Evolutionary conservation across 2,329 filamentous ascomycete genomes (phyloP), one percentile per base, ranked within the genome.

Genomic region (Pseudopithomyces maydicus): DNA sequence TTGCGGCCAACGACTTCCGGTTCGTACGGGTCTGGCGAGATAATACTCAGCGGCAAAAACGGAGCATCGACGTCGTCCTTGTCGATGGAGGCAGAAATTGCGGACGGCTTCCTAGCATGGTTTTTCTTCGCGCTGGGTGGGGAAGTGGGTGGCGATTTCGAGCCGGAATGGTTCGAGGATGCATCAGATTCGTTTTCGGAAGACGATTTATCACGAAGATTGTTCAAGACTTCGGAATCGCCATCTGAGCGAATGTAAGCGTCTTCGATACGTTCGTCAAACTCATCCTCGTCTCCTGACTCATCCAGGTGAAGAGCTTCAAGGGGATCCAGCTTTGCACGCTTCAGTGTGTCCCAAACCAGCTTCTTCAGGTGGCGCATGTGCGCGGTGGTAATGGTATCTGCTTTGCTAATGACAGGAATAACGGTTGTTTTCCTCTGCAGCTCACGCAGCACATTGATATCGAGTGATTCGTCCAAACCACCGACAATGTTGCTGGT

Each of bases 341-440:
- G 88, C 78, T 95, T 94, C 61, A 99, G 82, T 66, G 90, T 93
- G 52, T 91, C 87, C 87, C 91, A 96, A 33, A 99, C 93, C 12
- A 89, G 88, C 78, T 89, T 92, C 82, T 97, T 97, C 64, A 99
- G 84, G 68, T 91, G 88, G 44, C 86, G 83, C 95, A 98, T 98
- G 78, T 99, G 95, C 52, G 90, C 90, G 0, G 90, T 88, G n/a
- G 95, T 98, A 67, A 98, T 90, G 14, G 93, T 97, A 74, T 99
- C 95, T 38, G 95, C 94, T 79, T 99, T 99, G 73, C 92, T 90
- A 71, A 99, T 94, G 56, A 99, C 88, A 0, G 95, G 95, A 45
- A 99, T 91, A 57, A 98, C 92, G 0, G 92, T 96, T 0, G 95
- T 98, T 82, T 97, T 97, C 68, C 91, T 90, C 74, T 96, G 89